Base-by-base conservation (phyloP, 441 rosid species). In the Melianthus villosus region DNA sequence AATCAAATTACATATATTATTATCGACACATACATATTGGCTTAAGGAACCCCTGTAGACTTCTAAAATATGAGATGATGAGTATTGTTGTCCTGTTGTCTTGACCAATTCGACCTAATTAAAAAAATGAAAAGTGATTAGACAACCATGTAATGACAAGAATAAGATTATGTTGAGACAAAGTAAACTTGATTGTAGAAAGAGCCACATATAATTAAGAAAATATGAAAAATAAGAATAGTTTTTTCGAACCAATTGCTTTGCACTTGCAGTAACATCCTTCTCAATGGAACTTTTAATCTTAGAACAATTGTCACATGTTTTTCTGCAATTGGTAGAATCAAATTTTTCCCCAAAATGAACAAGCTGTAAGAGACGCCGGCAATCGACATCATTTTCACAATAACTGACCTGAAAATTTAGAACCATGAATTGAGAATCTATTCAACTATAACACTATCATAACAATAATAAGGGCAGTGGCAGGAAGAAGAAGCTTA, bases 291-390 rank as follows among this genome's bases (percentile, higher is more conserved):
- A 72, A 46, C 57, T 58, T 61, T 56, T 76, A 40, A 48, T 47
- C 54, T 65, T 85, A 50, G 65, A 68, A 54, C 98, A 89, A 62
- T 81, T 89, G 53, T 89, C 98, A 53, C 96, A 84, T 11, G 98
- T 84, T 16, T 62, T 77, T 40, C 56, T 42, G 59, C 98, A 89
- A 69, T 77, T 75, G 11, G 62, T 60, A 40, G 72, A 35, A 51
- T 77, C 69, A 43, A 84, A 89, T 25, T 79, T 81, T 51, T 89
- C 98, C 42, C 96, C 96, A 35, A 89, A 82, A 70, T 89, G 98
- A 34, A 75, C 52, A 25, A 89, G 80, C 48, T 89, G 97, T 44
- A 89, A 69, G 48, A 74, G 68, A 38, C 97, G 93, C 55, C 96
- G 66, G 42, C 96, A 89, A 38, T 89, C 97, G 34, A 89, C 89